Evolutionary conservation across 179 eudicot genomes (phyloP).

Genomic region (Beta macrorhiza): DNA sequence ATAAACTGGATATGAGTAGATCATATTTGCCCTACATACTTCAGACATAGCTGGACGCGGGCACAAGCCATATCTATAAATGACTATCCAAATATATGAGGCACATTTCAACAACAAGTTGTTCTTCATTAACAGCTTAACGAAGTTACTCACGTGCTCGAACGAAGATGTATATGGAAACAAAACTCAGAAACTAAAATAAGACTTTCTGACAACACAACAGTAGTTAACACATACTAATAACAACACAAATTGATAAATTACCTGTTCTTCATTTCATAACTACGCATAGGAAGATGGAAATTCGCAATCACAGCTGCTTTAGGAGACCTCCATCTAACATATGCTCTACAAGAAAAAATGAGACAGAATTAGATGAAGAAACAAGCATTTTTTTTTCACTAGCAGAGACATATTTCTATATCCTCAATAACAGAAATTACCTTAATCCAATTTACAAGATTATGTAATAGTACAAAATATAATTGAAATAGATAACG

Average conservation of each 20-base stretch:
- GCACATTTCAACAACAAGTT: not conserved
- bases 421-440: not conserved
- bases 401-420: not conserved
- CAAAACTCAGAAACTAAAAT: not conserved
- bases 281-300: constrained; percentile 67
- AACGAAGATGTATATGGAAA: not conserved
- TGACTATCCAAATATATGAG: not conserved
- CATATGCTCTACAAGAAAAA: constrained; percentile 24
- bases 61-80: not conserved
- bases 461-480: no score
- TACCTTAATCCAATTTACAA: no score
- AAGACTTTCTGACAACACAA: not conserved
- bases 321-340: constrained; percentile 38
- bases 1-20: not conserved
- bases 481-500: no score
- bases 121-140: not conserved
- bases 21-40: not conserved
- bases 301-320: constrained; percentile 49
- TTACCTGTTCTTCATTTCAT: constrained; percentile 59
- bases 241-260: not conserved
- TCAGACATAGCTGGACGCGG: not conserved
- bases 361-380: not conserved
- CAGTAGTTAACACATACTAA: not conserved
- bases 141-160: not conserved
- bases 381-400: not conserved